Evolutionary conservation across 768 basidiomycete genomes (phyloP), one percentile per base, ranked within the genome.

Genomic region (Suillus brevipes): DNA sequence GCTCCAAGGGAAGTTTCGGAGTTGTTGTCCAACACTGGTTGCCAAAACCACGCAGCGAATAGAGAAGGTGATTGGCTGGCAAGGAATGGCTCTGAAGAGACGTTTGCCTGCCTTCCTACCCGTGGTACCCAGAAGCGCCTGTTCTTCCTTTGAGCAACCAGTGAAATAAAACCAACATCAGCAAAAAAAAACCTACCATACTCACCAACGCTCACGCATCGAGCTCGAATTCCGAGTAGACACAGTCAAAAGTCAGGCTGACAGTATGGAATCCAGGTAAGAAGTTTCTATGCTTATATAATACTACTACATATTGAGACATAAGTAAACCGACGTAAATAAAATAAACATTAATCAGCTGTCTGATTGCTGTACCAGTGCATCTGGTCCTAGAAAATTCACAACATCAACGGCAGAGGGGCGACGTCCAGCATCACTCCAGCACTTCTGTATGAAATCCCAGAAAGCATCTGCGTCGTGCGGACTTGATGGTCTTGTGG

Each of bases 391-490:
- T 59, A 59, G 10, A 56, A 77, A 74, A 12, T 2, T 0, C 13
- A 68, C 47, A 18, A 76, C 62, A 0, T 64, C 1, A 12, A 28
- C 9, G 60, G 65, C 68, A 9, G 67, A 61, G 16, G 75, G 73
- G 8, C 75, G 69, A 16, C 68, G 6, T 13, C 10, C 25, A 6
- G 69, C 63, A 37, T 10, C 65, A 31, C 42, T 55, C 75, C 75
- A 74, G 50, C 73, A 76, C 20, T 36, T 2, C 60, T 70, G 9
- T 1, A 76, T 34, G 20, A 74, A 74, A 4, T 43, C 5, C 73
- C 73, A 74, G 31, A 74, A 28, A 42, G 14, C 60, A 1, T 74
- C 66, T 1, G 73, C 66, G 25, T 76, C 74, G 23, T 1, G 63
- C 6, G n/a, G 28, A 20, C 75, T 34, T 61, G 8, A 13, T 0